Evolutionary conservation across 805 yeast species (phyloP), one percentile per base, ranked within the genome.

Genomic region (Zygotorulaspora sp.): DNA sequence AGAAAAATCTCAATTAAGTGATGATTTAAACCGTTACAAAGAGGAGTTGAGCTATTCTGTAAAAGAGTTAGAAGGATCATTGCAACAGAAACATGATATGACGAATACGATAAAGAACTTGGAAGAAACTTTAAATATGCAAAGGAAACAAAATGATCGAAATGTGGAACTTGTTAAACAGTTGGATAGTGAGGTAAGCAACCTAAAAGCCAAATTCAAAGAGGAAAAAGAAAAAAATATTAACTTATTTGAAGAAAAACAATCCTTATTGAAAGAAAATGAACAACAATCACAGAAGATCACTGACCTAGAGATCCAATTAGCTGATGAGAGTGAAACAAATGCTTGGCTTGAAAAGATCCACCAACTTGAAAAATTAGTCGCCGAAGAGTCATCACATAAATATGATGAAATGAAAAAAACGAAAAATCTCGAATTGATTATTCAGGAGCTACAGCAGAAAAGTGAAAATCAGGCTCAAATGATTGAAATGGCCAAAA

Each of bases 181-280:
- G 53, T 34, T 62, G 48, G 50, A 60, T 36, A 30, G 39, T 12
- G 62, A 66, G 19, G 50, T 65, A 18, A 54, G 53, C 6, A 36
- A 27, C 1, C 47, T 67, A 40, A 65, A 63, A 38, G 30, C 44
- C 2, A 63, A 61, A 18, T 43, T 65, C n/a, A 69, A 66, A 29
- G 56, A 56, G 10, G 65, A 72, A 38, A 72, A 78, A 42, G 72
- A 73, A 30, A 77, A 77, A 31, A 70, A 74, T 26, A 63, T 80
- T 40, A 75, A 78, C 34, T 58, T 78, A 4, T 62, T 67, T 16
- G 86, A 83, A 57, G 92, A 83, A 53, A 82, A 80, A 50, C 78
- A 77, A 50, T 72, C 82, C 1, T 54, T 83, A 29, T 74, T 72
- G 18, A 78, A 70, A 44, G 71, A 69, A 42, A 77, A 80, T 49